A percentile compares a stretch with the other conserved stretches of the same genome.
These are phyloP conservation scores for Fusarium oxysporum DNA, from an alignment of 2,329 filamentous ascomycete species.

Conservation along the genomic window DNA sequence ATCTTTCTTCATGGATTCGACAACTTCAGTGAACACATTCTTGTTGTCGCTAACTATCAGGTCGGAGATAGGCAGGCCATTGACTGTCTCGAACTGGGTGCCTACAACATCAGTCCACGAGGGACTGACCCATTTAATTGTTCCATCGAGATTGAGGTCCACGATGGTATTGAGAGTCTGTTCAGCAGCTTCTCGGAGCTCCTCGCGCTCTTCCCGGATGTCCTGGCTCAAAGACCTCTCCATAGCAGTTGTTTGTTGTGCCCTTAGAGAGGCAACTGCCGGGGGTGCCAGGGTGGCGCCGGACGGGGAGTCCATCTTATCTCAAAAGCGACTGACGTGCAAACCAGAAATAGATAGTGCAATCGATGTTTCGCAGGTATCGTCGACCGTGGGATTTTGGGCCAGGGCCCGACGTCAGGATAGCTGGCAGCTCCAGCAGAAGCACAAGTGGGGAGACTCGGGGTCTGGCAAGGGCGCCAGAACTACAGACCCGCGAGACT, in stretches of 20 bases:
- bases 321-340: conserved; percentile 13
- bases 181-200: conserved; percentile 94
- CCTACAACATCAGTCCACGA: conserved; percentile 96
- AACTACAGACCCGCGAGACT: conserved; percentile 58
- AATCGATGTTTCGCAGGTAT: conserved; percentile 33
- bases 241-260: conserved; percentile 64
- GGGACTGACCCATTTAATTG: conserved; percentile 94
- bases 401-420: conserved; percentile 26
- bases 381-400: conserved; percentile 24
- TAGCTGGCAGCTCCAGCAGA: conserved; percentile 33
- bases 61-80: conserved; percentile 82
- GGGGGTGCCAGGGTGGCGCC: conserved; percentile 61
- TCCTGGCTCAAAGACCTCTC: conserved; percentile 82
- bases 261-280: conserved; percentile 64
- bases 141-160: conserved; percentile 90
- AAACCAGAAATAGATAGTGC: conserved; percentile 14
- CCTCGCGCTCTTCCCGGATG: conserved; percentile 92
- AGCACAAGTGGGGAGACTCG: conserved; percentile 46
- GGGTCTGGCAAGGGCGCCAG: conserved; percentile 60
- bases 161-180: conserved; percentile 97
- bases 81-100: conserved; percentile 76
- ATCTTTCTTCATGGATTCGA: conserved; percentile 91
- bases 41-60: conserved; percentile 83
- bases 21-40: conserved; percentile 81
- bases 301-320: conserved; percentile 55